Conservation (phyloP, 495 filamentous ascomycete genomes). For the Schizothecium vesticola region DNA sequence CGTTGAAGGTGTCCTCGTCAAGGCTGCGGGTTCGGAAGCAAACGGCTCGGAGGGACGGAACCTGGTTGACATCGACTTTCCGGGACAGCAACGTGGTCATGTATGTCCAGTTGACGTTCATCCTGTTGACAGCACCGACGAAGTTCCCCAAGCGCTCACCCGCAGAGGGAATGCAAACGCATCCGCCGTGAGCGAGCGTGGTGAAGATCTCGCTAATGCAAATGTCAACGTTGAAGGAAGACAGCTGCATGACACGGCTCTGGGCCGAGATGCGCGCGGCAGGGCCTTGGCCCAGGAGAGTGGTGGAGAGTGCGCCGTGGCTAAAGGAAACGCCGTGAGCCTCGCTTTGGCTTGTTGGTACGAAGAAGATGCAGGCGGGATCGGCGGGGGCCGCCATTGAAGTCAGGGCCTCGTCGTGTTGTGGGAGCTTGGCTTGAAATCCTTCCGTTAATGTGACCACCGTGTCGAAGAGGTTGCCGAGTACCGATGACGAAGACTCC, state of each 20-base stretch:
- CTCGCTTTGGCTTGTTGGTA: conserved; percentile 26
- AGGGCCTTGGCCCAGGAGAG: conserved; percentile 44
- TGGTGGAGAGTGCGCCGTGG: conserved; percentile 39
- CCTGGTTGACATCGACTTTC: conserved; percentile 33
- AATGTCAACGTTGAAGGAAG: conserved; percentile 64
- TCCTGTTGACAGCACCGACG: conserved; percentile 37
- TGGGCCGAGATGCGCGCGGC: conserved; percentile 43
- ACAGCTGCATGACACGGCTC: conserved; percentile 60
- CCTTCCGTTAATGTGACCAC: conserved; percentile 33
- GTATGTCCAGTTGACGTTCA: conserved; percentile 46
- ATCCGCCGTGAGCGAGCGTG: conserved; percentile 52
- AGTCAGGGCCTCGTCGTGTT: conserved; percentile 28
- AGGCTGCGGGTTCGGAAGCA: conserved; percentile 43
- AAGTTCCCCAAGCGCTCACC: conserved; percentile 34
- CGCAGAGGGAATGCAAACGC: conserved; percentile 46
- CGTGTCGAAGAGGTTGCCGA: conserved; percentile 33
- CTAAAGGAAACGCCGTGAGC: conserved; percentile 40
- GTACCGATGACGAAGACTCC: conserved; percentile 29
- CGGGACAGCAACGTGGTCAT: conserved; percentile 43
- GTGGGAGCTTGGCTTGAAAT: conserved; percentile 20
- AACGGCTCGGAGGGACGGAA: conserved; percentile 37
- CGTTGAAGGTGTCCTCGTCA: conserved; percentile 37
- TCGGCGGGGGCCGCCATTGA: conserved; percentile 36
- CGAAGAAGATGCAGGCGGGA: conserved; percentile 41
- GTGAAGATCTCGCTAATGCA: conserved; percentile 62